Conservation (phyloP, 352 stramenopile species). For the Phytophthora litchii region DNA sequence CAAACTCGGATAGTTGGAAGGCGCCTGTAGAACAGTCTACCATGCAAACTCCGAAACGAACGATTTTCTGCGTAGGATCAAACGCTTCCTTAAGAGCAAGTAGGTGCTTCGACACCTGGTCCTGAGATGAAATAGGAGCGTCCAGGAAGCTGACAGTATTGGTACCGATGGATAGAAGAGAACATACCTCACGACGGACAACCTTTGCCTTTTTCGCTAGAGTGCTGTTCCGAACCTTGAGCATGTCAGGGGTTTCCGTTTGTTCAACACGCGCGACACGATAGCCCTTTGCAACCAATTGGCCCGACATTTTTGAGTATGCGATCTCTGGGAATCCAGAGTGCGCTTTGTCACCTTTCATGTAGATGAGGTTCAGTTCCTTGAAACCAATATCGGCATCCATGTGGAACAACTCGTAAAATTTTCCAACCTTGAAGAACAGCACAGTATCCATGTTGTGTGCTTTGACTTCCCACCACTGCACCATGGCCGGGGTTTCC, state of each 20-base stretch:
- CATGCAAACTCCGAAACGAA: constrained; percentile 94
- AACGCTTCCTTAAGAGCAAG: constrained; percentile 76
- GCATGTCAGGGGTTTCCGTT: constrained; percentile 98
- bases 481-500: constrained; percentile 95
- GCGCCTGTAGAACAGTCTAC: constrained; percentile 93
- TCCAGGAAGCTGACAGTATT: constrained; percentile 97
- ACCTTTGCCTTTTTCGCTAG: constrained; percentile 84
- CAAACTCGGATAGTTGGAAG: constrained; percentile 97
- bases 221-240: constrained; percentile 93
- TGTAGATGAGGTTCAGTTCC: constrained; percentile 97
- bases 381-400: constrained; percentile 98
- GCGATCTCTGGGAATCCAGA: constrained; percentile 98
- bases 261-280: constrained; percentile 98
- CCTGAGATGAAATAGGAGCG: constrained; percentile 59
- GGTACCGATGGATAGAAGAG: constrained; percentile 94
- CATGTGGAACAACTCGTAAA: constrained; percentile 98
- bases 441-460: constrained; percentile 98
- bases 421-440: constrained; percentile 99
- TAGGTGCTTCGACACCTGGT: constrained; percentile 60
- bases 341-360: constrained; percentile 98
- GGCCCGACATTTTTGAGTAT: constrained; percentile 96
- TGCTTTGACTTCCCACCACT: constrained; percentile 99
- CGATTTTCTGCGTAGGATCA: constrained; percentile 52
- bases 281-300: constrained; percentile 96
- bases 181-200: constrained; percentile 96